phyloP scores from a whole-genome alignment of 2,329 filamentous ascomycete genomes.

The Colletotrichum plurivorum region DNA sequence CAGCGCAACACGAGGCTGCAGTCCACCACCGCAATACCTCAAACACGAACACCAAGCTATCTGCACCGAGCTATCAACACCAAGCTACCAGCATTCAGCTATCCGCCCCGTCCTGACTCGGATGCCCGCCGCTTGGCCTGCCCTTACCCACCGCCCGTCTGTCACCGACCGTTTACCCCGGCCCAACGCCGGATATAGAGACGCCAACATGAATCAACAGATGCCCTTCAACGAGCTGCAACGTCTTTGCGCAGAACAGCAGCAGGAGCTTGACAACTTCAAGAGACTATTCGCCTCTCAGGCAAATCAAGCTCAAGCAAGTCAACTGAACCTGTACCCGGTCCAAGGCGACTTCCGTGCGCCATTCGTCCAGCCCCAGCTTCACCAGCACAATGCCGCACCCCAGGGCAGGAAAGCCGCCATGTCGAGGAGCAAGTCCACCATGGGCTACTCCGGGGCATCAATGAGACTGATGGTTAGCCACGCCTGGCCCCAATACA shows the following conservation, averaged over 20 bases:
- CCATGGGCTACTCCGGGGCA: constrained; percentile 33
- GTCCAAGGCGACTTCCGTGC: constrained; percentile 36
- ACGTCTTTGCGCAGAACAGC: constrained; percentile 37
- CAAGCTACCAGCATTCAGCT: too few relatives aligned
- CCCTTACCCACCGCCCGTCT: constrained; percentile 26
- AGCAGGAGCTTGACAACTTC: constrained; percentile 38
- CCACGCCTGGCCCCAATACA: background rate
- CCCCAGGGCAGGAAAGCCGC: constrained; percentile 25
- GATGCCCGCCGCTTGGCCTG: background rate
- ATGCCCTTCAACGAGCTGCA: constrained; percentile 37
- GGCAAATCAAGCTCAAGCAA: constrained; percentile 28
- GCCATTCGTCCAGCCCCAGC: constrained; percentile 21
- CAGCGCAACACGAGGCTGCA: constrained; percentile 38
- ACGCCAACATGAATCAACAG: constrained; percentile 38
- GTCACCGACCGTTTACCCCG: constrained; percentile 10
- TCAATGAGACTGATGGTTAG: constrained; percentile 38
- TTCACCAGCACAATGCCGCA: constrained; percentile 23
- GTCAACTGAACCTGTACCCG: constrained; percentile 20
- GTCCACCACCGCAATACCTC: constrained; percentile 13
- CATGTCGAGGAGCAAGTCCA: constrained; percentile 41
- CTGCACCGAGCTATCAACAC: background rate
- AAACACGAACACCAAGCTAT: constrained; percentile 4
- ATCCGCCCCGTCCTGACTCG: constrained; percentile 22
- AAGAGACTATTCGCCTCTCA: constrained; percentile 28
- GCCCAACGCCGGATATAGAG: background rate